Percentiles rank a stretch among this genome's conserved stretches.
These are phyloP conservation scores for Blastocystis sp. DNA, from an alignment of 352 stramenopile genomes.

Conservation along the genomic window DNA sequence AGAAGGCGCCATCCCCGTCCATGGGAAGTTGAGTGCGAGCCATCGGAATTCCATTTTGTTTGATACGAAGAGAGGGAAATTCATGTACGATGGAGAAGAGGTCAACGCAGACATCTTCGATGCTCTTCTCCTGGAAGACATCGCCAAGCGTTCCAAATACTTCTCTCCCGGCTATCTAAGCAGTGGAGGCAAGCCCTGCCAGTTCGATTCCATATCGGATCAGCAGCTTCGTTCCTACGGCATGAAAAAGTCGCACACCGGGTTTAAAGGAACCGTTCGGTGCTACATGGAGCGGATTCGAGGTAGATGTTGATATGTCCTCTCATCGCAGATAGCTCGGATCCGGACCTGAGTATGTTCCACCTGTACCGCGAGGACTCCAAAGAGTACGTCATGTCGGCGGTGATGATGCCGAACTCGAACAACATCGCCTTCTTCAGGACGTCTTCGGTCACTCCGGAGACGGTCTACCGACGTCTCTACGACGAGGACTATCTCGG, in stretches of 20 bases:
- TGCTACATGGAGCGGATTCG: conserved; percentile 28
- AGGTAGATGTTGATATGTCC: background rate
- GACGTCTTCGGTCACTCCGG: background rate
- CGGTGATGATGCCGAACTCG: background rate
- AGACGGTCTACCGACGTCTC: background rate
- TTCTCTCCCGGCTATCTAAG: conserved; percentile 24
- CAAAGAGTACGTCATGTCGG: background rate
- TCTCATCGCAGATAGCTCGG: background rate
- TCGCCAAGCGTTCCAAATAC: background rate
- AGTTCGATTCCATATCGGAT: background rate
- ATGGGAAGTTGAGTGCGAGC: background rate
- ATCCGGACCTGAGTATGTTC: background rate
- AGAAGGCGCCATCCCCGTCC: background rate
- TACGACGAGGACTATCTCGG: conserved; percentile 44
- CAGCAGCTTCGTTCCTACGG: background rate
- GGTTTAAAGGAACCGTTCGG: background rate
- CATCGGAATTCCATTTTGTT: background rate
- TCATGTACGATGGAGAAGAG: background rate
- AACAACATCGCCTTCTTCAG: conserved; percentile 17
- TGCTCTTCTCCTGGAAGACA: background rate
- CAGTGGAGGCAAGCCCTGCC: background rate
- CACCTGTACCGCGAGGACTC: conserved; percentile 23
- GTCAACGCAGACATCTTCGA: background rate
- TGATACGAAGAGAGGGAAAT: background rate
- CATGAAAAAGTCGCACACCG: background rate